phyloP scores from a whole-genome alignment of 2,329 filamentous ascomycete genomes.

The Aspergillus sp. region DNA sequence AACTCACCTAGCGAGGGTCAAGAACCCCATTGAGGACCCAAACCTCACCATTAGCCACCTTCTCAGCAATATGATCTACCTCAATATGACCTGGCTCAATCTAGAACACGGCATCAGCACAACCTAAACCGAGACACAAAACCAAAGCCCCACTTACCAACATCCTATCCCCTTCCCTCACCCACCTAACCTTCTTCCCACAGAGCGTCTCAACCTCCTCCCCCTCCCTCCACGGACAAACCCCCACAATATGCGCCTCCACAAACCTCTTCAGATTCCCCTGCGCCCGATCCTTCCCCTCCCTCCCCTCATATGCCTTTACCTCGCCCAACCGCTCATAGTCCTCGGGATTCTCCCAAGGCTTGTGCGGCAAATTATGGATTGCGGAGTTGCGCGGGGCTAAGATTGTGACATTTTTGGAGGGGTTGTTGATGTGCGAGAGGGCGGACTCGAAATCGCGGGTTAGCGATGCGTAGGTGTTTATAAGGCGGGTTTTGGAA shows the following conservation, averaged over 20 bases:
- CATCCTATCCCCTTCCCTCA: constrained; percentile 57
- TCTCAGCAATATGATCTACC: constrained; percentile 65
- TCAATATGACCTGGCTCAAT: constrained; percentile 70
- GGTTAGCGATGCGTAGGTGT: constrained; percentile 75
- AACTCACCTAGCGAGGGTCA: constrained; percentile 37
- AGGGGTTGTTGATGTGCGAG: constrained; percentile 59
- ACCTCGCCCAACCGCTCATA: constrained; percentile 58
- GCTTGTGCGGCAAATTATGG: constrained; percentile 70
- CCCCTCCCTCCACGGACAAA: constrained; percentile 66
- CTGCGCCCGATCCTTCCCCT: constrained; percentile 68
- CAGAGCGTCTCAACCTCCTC: constrained; percentile 61
- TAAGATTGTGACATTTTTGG: constrained; percentile 71
- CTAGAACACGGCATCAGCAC: constrained; percentile 14
- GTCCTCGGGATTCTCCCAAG: constrained; percentile 61
- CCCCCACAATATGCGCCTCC: constrained; percentile 71
- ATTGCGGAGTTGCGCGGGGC: constrained; percentile 81
- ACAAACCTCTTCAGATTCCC: constrained; percentile 74
- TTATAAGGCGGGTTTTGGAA: constrained; percentile 68
- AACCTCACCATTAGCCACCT: constrained; percentile 81
- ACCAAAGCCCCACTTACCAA: constrained; percentile 46
- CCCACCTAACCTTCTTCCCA: constrained; percentile 76
- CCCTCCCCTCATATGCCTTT: constrained; percentile 66
- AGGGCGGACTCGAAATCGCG: constrained; percentile 66
- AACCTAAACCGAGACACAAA: background rate
- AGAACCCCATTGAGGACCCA: constrained; percentile 65